Base-by-base conservation (phyloP, 768 basidiomycete species). In the Clathrus columnatus region DNA sequence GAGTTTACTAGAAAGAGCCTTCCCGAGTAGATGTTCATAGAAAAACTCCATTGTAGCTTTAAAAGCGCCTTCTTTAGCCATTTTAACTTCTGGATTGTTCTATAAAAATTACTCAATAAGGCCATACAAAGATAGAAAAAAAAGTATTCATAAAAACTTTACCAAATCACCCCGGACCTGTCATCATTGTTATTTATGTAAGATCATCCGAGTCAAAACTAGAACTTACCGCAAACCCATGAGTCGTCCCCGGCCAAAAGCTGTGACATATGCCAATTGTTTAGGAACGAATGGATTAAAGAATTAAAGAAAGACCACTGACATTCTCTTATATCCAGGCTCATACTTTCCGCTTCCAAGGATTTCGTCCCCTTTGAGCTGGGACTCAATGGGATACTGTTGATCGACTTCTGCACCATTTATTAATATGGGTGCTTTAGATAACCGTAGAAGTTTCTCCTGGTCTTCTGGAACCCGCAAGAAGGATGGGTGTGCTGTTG, bases 31-130 rank as follows among this genome's bases (percentile, higher is more conserved):
- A 57, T 75, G 60, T 60, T 73, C 68, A 54, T 67, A 62, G 67
- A 83, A 75, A 72, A 74, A 84, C 58, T 80, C 73, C 29, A 84
- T 76, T 14, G 74, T 67, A 27, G 75, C 69, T 67, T 76, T 76
- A 72, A 84, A 84, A 0, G 81, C 71, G 27, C 80, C 81, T 63
- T 84, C 83, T 66, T 82, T 83, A 23, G 76, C 83, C 26, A 75
- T 78, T 67, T 80, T 81, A 43, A 79, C 72, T 57, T 71, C 70
- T 1, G 80, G 78, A 51, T 75, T 67, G 55, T 66, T 73, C 62
- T 71, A 24, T 50, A 16, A 50, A 17, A n/a, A 48, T 24, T 23
- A 48, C 10, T 36, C n/a, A 55, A 18, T 51, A 20, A 11, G 11
- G n/a, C n/a, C n/a, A n/a, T n/a, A n/a, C n/a, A n/a, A n/a, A n/a